Evolutionary conservation across 2,329 filamentous ascomycete species (phyloP).

Genomic region (Allantophomopsis cytisporea): DNA sequence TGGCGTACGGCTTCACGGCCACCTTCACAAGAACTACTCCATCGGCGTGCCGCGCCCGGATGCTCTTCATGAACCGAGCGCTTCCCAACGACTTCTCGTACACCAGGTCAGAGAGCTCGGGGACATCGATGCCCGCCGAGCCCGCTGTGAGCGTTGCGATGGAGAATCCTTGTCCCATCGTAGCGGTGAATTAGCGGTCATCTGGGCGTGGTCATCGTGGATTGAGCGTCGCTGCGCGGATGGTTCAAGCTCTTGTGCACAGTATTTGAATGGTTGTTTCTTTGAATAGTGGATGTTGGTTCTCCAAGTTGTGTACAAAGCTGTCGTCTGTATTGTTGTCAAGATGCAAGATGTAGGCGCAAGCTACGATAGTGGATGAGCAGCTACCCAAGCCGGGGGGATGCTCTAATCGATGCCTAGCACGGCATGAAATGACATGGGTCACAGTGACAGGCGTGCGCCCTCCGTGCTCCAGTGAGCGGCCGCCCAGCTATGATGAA

Average conservation of each 20-base stretch:
- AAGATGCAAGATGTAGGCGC: no score
- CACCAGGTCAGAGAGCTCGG: constrained; percentile 77
- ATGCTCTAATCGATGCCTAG: no score
- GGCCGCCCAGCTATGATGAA: no score
- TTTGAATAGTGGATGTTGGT: constrained; percentile 2
- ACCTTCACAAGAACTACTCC: constrained; percentile 90
- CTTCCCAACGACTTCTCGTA: constrained; percentile 90
- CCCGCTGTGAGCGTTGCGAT: constrained; percentile 83
- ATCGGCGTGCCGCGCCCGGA: constrained; percentile 79
- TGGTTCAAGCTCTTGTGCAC: background rate
- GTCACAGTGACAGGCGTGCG: no score
- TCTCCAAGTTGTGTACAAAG: no score
- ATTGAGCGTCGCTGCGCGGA: background rate
- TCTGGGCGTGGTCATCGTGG: constrained; percentile 13
- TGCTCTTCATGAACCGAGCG: constrained; percentile 92
- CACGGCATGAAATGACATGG: no score
- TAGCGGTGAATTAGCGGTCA: constrained; percentile 13
- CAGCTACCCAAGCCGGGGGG: no score
- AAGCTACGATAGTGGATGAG: no score
- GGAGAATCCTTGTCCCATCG: constrained; percentile 95
- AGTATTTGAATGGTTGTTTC: no score
- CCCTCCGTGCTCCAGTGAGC: no score
- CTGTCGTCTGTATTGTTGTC: background rate
- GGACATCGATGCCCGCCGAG: constrained; percentile 84
- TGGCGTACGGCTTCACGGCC: constrained; percentile 80